These are phyloP conservation scores for Apiotrichum gamsii DNA, from an alignment of 1,284 basidiomycete genomes.

Conservation along the genomic window DNA sequence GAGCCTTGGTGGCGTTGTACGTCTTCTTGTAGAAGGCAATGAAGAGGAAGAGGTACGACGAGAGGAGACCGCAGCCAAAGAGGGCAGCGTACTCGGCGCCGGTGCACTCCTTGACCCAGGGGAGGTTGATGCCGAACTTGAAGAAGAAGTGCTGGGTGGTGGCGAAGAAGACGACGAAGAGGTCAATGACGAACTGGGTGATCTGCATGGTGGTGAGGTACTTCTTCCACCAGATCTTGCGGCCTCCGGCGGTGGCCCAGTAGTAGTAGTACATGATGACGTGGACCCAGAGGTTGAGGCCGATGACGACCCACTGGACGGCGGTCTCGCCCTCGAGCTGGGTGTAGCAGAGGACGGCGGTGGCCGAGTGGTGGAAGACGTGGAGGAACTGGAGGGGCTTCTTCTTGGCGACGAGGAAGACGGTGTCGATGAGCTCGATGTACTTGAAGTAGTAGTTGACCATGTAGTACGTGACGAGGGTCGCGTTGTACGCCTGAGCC, in stretches of 20 bases:
- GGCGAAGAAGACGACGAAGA: slow-evolving; percentile 84
- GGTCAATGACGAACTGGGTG: slow-evolving; percentile 84
- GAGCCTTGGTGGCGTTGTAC: slow-evolving; percentile 43
- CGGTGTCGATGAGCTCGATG: slow-evolving; percentile 86
- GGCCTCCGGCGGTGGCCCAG: slow-evolving; percentile 90
- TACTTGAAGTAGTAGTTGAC: slow-evolving; percentile 98
- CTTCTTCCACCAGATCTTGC: slow-evolving; percentile 98
- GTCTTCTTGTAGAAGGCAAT: slow-evolving; percentile 55
- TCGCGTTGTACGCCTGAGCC: slow-evolving; percentile 75
- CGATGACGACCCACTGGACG: slow-evolving; percentile 94
- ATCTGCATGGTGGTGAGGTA: slow-evolving; percentile 95
- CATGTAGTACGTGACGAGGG: slow-evolving; percentile 89
- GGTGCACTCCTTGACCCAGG: slow-evolving; percentile 71
- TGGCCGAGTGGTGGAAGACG: slow-evolving; percentile 99
- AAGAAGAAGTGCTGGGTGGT: slow-evolving; percentile 77
- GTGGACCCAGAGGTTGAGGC: slow-evolving; percentile 88
- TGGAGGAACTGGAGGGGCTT: slow-evolving; percentile 95
- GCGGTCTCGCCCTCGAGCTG: slow-evolving; percentile 90
- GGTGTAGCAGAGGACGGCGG: slow-evolving; percentile 86
- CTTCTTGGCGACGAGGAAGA: slow-evolving; percentile 97
- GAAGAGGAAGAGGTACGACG: slow-evolving; percentile 83
- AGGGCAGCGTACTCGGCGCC: slow-evolving; percentile 82
- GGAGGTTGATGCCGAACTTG: slow-evolving; percentile 60
- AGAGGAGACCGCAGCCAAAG: slow-evolving; percentile 81
- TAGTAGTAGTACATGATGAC: slow-evolving; percentile 99